phyloP scores from a whole-genome alignment of 768 basidiomycete genomes.

The Auricularia cornea region DNA sequence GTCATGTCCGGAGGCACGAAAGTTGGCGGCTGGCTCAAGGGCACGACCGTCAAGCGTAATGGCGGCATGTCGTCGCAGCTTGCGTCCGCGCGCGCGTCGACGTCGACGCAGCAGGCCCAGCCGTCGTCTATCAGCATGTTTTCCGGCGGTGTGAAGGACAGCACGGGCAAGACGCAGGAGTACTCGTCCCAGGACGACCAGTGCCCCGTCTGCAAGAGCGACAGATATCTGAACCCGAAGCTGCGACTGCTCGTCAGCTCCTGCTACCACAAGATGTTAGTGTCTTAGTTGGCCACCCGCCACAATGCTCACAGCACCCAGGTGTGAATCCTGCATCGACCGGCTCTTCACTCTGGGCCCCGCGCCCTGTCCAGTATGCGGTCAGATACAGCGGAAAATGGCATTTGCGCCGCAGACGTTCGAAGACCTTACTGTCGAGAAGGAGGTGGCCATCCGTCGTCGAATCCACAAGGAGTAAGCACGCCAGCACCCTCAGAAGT shows the following conservation, averaged over 20 bases:
- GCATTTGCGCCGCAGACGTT: conserved; percentile 96
- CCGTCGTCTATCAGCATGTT: background rate
- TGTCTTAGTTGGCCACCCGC: conserved; percentile 1
- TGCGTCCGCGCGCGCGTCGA: background rate
- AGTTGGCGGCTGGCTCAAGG: conserved; percentile 51
- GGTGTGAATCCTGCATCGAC: conserved; percentile 99
- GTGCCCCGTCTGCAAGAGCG: conserved; percentile 96
- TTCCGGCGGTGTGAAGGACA: conserved; percentile 73
- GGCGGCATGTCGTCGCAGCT: conserved; percentile 1
- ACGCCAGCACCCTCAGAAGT: background rate
- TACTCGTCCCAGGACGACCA: conserved; percentile 85
- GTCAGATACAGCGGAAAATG: conserved; percentile 76
- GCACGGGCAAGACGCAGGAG: conserved; percentile 72
- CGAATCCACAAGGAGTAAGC: conserved; percentile 83
- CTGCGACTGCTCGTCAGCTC: conserved; percentile 88
- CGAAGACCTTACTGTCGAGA: conserved; percentile 86
- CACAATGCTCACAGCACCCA: conserved; percentile 20
- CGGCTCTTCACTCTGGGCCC: conserved; percentile 92
- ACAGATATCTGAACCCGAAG: conserved; percentile 91
- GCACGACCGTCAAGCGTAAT: conserved; percentile 62
- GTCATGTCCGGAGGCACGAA: conserved; percentile 19
- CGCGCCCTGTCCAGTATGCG: conserved; percentile 92
- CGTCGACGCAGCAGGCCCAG: background rate
- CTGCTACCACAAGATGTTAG: conserved; percentile 97
- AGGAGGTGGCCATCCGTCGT: conserved; percentile 84